phyloP scores from a whole-genome alignment of 1,139 yeast genomes.

The Pichia sp. region DNA sequence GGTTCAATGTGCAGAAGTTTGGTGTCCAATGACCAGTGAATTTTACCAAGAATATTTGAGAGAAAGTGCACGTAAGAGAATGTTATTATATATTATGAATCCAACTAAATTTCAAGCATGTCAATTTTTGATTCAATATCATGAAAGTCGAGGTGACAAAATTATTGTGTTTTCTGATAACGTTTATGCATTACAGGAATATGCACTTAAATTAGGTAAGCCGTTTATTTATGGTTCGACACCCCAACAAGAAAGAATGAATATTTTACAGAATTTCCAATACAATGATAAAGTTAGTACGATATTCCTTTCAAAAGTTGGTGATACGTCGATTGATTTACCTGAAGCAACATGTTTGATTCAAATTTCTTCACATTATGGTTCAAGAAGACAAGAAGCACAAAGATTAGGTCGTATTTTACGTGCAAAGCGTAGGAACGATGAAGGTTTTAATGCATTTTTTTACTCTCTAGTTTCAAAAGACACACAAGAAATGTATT shows the following conservation, averaged over 20 bases:
- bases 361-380: constrained; percentile 96
- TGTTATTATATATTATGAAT: constrained; percentile 95
- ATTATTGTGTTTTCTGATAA: constrained; percentile 97
- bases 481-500: constrained; percentile 98
- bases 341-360: constrained; percentile 98
- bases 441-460: constrained; percentile 98
- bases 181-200: constrained; percentile 92
- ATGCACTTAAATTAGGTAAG: constrained; percentile 88
- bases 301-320: constrained; percentile 91
- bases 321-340: constrained; percentile 95
- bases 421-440: constrained; percentile 96
- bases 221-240: constrained; percentile 97
- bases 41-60: constrained; percentile 91
- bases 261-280: constrained; percentile 92
- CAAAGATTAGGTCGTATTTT: constrained; percentile 93
- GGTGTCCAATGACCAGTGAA: constrained; percentile 99
- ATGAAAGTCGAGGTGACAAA: constrained; percentile 95
- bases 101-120: constrained; percentile 99
- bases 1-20: constrained; percentile 98
- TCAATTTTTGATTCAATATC: constrained; percentile 93
- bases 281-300: constrained; percentile 94
- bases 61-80: constrained; percentile 84
- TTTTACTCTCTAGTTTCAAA: constrained; percentile 93
- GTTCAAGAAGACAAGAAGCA: constrained; percentile 99
- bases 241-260: constrained; percentile 98